A percentile compares a stretch with the other conserved stretches of the same genome.
phyloP scores from a whole-genome alignment of 768 basidiomycete genomes.

The Mycena belliarum region DNA sequence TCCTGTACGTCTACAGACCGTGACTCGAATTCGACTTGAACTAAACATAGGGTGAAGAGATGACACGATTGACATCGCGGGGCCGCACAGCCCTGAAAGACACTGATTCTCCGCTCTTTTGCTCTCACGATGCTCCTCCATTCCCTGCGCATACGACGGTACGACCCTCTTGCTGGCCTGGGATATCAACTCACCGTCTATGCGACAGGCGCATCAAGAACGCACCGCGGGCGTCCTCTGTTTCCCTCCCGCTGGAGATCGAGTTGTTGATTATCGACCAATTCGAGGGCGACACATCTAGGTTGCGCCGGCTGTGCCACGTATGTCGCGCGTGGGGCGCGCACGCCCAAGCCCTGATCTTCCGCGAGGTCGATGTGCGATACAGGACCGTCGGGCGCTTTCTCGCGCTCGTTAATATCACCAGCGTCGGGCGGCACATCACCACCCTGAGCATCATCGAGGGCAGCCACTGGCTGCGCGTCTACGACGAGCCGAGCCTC shows the following conservation, averaged over 20 bases:
- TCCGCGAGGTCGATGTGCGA: slow-evolving; percentile 6
- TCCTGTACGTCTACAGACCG: no score
- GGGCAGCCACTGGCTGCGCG: not conserved
- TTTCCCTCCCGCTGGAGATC: slow-evolving; percentile 6
- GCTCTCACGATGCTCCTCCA: no score
- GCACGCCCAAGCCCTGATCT: slow-evolving; percentile 8
- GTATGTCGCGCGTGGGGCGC: slow-evolving; percentile 13
- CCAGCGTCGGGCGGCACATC: not conserved
- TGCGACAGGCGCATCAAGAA: no score
- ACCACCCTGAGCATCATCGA: not conserved
- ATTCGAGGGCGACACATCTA: not conserved
- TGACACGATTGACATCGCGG: no score
- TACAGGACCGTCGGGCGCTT: not conserved
- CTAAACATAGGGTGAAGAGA: no score
- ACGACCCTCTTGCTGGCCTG: no score
- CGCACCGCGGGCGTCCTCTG: not conserved
- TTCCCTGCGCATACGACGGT: no score
- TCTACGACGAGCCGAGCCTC: not conserved
- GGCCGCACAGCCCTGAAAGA: no score
- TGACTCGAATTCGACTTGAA: no score
- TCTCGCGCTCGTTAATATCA: not conserved
- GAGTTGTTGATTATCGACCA: slow-evolving; percentile 13
- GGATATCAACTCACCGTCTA: no score
- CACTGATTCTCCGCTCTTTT: no score
- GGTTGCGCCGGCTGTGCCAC: not conserved